Conservation (phyloP, 164 flowering plant genomes). For the Stephania yunnanensis region DNA sequence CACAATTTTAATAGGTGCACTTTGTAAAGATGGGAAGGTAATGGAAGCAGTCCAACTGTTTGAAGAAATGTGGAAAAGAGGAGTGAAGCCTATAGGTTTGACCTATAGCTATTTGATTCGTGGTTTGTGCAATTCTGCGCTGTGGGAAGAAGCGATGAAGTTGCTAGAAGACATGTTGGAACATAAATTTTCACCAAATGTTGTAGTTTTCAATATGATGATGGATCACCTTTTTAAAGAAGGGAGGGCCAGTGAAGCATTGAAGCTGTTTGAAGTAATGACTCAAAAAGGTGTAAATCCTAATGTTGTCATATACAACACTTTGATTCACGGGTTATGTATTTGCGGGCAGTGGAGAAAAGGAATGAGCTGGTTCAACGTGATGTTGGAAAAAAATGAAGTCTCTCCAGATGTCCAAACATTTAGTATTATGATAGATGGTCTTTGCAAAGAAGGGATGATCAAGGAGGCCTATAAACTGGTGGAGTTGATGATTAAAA, state of each 20-base stretch:
- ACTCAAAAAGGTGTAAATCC: not conserved
- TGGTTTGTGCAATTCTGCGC: not conserved
- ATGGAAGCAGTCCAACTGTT: not conserved
- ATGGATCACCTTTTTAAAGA: slow-evolving; percentile 8
- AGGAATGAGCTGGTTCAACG: too few species aligned
- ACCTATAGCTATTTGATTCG: slow-evolving; percentile 1
- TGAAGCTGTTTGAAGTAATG: not conserved
- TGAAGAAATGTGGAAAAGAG: not conserved
- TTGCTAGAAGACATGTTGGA: not conserved
- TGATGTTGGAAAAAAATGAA: too few species aligned
- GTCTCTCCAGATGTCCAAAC: too few species aligned
- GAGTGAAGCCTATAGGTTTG: not conserved
- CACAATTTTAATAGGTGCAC: not conserved
- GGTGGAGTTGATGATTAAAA: too few species aligned
- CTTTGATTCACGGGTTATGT: too few species aligned
- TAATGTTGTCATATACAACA: not conserved
- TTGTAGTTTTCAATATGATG: not conserved
- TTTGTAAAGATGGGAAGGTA: not conserved
- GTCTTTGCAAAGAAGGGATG: too few species aligned
- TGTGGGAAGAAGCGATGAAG: slow-evolving; percentile 1
- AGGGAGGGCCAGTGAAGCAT: slow-evolving; percentile 4
- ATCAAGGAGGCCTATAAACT: too few species aligned
- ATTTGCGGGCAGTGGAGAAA: too few species aligned
- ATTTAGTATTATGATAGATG: too few species aligned
- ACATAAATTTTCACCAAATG: slow-evolving; percentile 8